Conservation (phyloP, 208 protist species). For the Balamuthia mandrillaris region DNA sequence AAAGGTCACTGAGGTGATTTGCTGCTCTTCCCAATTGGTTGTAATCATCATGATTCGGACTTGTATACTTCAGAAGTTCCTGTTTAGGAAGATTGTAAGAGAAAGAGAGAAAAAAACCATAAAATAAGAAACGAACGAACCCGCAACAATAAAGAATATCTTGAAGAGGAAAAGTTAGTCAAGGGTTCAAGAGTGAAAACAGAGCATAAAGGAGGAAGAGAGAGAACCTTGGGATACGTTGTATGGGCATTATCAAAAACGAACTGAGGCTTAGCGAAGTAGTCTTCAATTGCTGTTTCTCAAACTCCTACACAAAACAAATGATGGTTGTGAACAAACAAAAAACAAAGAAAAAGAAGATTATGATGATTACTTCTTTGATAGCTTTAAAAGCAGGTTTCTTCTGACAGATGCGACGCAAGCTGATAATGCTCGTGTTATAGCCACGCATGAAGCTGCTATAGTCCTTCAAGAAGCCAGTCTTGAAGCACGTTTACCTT, state of each 20-base stretch:
- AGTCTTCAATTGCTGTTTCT: slow-evolving; percentile 27
- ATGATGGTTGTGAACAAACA: too few species aligned
- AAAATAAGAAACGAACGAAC: too few species aligned
- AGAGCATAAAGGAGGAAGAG: too few species aligned
- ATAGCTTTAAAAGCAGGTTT: slow-evolving; percentile 9
- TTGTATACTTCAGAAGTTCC: slow-evolving; percentile 34
- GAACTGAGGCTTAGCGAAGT: neutral
- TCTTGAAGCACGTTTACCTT: neutral
- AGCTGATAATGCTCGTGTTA: slow-evolving; percentile 2
- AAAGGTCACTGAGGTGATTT: too few species aligned
- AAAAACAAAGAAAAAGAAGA: neutral
- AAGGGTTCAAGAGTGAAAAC: too few species aligned
- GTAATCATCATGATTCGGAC: slow-evolving; percentile 19
- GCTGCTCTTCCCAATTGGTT: neutral
- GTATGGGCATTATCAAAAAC: slow-evolving; percentile 33
- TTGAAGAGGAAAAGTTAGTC: too few species aligned
- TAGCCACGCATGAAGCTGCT: neutral
- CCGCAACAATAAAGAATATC: too few species aligned
- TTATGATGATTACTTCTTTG: neutral
- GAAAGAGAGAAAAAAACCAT: neutral
- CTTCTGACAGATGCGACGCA: slow-evolving; percentile 22
- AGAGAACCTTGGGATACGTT: neutral
- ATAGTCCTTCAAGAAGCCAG: slow-evolving; percentile 1
- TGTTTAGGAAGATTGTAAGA: neutral
- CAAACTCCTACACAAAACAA: slow-evolving; percentile 7